Conservation (phyloP, 805 yeast genomes). For the Candida germanica region DNA sequence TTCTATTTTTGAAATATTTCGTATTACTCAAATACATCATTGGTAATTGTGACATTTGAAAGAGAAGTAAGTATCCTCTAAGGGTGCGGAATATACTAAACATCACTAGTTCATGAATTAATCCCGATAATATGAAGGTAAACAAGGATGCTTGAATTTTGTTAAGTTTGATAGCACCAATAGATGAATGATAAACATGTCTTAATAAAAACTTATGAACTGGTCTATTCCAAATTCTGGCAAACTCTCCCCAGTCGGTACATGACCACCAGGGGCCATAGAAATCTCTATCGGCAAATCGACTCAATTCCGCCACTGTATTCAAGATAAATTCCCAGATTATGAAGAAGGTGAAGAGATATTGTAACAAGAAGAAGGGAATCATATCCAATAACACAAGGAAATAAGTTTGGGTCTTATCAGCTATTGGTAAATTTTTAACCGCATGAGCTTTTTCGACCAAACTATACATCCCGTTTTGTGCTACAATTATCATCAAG, state of each 20-base stretch:
- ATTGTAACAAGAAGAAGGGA: slow-evolving; percentile 75
- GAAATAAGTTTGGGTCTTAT: slow-evolving; percentile 49
- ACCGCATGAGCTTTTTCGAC: slow-evolving; percentile 58
- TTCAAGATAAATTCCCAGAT: slow-evolving; percentile 96
- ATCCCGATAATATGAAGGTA: slow-evolving; percentile 75
- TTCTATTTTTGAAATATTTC: slow-evolving; percentile 50
- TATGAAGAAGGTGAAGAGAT: slow-evolving; percentile 75
- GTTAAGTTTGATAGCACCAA: slow-evolving; percentile 67
- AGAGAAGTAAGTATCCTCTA: slow-evolving; percentile 72
- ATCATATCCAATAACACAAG: slow-evolving; percentile 66
- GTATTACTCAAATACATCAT: slow-evolving; percentile 63
- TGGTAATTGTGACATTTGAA: slow-evolving; percentile 90
- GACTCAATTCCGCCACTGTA: slow-evolving; percentile 82
- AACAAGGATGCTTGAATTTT: slow-evolving; percentile 68
- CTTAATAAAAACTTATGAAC: slow-evolving; percentile 86
- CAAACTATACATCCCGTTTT: slow-evolving; percentile 69
- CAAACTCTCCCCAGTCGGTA: slow-evolving; percentile 87
- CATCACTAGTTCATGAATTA: slow-evolving; percentile 93
- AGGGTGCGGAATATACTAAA: slow-evolving; percentile 74
- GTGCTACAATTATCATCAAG: slow-evolving; percentile 79
- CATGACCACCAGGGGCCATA: slow-evolving; percentile 99
- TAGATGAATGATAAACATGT: slow-evolving; percentile 91
- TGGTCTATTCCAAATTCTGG: slow-evolving; percentile 92
- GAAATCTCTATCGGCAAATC: slow-evolving; percentile 87
- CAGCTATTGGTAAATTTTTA: slow-evolving; percentile 45